These are phyloP conservation scores for Chalara sp. DNA, from an alignment of 2,329 filamentous ascomycete species.

Conservation along the genomic window DNA sequence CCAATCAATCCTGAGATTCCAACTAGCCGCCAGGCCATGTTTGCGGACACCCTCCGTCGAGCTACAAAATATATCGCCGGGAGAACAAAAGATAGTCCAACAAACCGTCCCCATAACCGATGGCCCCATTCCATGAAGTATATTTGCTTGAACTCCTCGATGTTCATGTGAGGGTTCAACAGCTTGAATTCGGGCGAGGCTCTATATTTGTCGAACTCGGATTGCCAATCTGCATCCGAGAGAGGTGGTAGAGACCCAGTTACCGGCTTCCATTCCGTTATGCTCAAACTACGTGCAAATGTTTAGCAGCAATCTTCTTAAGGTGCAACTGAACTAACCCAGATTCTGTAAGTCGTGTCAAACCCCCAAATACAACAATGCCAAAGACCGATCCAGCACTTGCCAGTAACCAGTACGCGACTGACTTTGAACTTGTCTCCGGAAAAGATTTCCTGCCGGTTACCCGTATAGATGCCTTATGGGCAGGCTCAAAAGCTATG, in stretches of 20 bases:
- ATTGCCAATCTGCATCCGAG: conserved; percentile 75
- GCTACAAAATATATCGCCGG: conserved; percentile 86
- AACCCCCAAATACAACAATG: conserved; percentile 89
- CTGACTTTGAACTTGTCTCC: conserved; percentile 62
- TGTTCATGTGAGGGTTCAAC: conserved; percentile 86
- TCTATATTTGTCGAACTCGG: conserved; percentile 88
- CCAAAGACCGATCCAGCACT: conserved; percentile 93
- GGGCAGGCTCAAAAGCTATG: too few species aligned
- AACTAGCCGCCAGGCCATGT: conserved; percentile 69
- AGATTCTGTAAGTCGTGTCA: conserved; percentile 92
- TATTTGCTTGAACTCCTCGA: conserved; percentile 95
- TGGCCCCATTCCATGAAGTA: conserved; percentile 99
- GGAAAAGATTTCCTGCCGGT: conserved; percentile 16
- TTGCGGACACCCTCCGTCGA: conserved; percentile 66
- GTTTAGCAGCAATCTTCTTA: background rate
- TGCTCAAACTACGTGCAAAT: conserved; percentile 64
- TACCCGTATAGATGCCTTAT: too few species aligned
- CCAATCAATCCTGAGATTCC: conserved; percentile 88
- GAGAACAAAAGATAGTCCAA: conserved; percentile 83
- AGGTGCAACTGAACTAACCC: conserved; percentile 51
- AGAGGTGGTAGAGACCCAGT: conserved; percentile 85
- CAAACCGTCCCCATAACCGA: conserved; percentile 85
- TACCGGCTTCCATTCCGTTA: conserved; percentile 97
- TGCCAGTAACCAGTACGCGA: conserved; percentile 87
- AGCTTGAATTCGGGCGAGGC: conserved; percentile 87